These are phyloP conservation scores for Cryptococcus sp. DNA, from an alignment of 1,284 basidiomycete genomes.

Conservation along the genomic window DNA sequence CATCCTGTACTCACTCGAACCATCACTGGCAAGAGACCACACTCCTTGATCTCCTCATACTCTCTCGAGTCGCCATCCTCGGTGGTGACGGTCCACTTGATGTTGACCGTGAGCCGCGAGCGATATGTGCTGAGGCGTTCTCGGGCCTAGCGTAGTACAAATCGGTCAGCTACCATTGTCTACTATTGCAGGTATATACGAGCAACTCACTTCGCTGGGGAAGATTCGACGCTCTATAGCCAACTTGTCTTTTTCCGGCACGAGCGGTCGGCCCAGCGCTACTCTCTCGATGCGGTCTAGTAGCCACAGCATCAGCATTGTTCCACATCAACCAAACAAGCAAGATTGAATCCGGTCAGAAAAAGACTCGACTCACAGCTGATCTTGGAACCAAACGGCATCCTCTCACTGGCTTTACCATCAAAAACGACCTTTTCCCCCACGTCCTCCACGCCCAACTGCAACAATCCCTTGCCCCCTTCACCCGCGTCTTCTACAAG, in stretches of 20 bases:
- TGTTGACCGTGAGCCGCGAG: conserved; percentile 84
- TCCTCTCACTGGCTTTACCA: conserved; percentile 62
- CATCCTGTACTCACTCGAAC: conserved; percentile 69
- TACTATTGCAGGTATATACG: neutral
- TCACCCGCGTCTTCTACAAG: conserved; percentile 77
- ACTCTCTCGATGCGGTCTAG: conserved; percentile 89
- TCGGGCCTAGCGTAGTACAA: conserved; percentile 65
- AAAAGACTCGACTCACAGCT: conserved; percentile 62
- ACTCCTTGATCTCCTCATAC: conserved; percentile 77
- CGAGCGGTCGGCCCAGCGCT: conserved; percentile 80
- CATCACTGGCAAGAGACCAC: conserved; percentile 95
- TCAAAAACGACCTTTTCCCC: conserved; percentile 91
- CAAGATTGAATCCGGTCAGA: neutral
- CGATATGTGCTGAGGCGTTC: conserved; percentile 91
- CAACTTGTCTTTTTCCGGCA: conserved; percentile 77
- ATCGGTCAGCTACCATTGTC: neutral
- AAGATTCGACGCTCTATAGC: conserved; percentile 78
- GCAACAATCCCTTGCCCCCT: conserved; percentile 72
- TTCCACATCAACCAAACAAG: neutral
- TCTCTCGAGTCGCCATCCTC: conserved; percentile 57
- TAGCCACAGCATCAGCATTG: neutral
- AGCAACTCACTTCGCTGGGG: conserved; percentile 74
- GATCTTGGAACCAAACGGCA: conserved; percentile 73
- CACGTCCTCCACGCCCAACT: conserved; percentile 79
- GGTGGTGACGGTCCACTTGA: conserved; percentile 81